Conservation (phyloP, 1,284 basidiomycete genomes). For the Ganoderma resinaceum region DNA sequence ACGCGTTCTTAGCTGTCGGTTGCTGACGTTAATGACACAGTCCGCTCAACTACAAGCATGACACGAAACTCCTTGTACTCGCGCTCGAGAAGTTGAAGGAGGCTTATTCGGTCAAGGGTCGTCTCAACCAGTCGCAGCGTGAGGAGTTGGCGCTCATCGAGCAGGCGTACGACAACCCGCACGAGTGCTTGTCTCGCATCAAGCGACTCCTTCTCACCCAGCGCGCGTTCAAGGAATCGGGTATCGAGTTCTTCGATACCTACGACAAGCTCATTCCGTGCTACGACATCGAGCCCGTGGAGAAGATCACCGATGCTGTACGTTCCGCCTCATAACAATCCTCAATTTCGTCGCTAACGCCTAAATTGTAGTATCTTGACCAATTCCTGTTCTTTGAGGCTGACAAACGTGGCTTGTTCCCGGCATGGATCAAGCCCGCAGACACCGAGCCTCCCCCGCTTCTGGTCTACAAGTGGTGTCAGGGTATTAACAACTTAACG, state of each 20-base stretch:
- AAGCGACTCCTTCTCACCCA: conserved; percentile 95
- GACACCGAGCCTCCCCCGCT: conserved; percentile 96
- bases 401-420: conserved; percentile 97
- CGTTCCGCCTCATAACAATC: conserved; percentile 36
- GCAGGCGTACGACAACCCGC: conserved; percentile 95
- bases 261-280: conserved; percentile 98
- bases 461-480: conserved; percentile 97
- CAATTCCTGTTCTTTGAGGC: conserved; percentile 92
- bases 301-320: conserved; percentile 97
- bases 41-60: conserved; percentile 96
- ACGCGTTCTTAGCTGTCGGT: conserved; percentile 4
- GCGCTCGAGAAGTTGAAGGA: conserved; percentile 97
- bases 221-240: conserved; percentile 96
- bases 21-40: conserved; percentile 42
- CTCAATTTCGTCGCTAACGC: background rate
- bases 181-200: conserved; percentile 94
- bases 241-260: conserved; percentile 95
- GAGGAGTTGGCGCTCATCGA: conserved; percentile 96
- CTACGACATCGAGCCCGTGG: conserved; percentile 97
- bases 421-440: conserved; percentile 96
- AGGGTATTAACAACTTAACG: conserved; percentile 92
- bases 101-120: conserved; percentile 97
- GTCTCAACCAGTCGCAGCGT: conserved; percentile 95
- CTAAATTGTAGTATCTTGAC: conserved; percentile 74
- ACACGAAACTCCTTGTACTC: conserved; percentile 94